Conservation (phyloP, 257 asterid species). For the Forsythia suspensa region DNA sequence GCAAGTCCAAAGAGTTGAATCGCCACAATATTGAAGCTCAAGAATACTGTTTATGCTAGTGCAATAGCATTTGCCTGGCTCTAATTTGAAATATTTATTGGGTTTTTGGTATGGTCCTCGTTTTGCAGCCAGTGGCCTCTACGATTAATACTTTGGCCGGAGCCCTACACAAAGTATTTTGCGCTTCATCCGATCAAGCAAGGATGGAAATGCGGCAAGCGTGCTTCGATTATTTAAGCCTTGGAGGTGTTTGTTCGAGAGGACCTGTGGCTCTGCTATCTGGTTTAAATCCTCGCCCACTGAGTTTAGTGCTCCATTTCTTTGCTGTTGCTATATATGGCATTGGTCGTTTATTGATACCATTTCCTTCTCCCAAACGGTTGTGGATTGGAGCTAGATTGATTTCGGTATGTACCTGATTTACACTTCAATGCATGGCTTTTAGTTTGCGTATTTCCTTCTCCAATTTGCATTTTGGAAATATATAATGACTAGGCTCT, state of each 20-base stretch:
- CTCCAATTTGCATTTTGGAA: background rate
- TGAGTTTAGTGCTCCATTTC: slow-evolving; percentile 51
- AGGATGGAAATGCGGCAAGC: slow-evolving; percentile 58
- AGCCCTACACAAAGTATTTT: slow-evolving; percentile 48
- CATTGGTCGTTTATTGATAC: slow-evolving; percentile 47
- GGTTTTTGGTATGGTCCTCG: background rate
- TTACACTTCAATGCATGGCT: background rate
- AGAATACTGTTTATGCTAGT: no score
- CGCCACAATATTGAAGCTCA: background rate
- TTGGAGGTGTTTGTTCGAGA: slow-evolving; percentile 49
- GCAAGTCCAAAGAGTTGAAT: background rate
- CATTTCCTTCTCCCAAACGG: slow-evolving; percentile 50
- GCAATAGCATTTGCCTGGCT: no score
- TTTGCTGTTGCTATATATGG: slow-evolving; percentile 50
- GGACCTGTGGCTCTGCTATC: slow-evolving; percentile 56
- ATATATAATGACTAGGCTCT: background rate
- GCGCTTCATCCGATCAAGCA: slow-evolving; percentile 57
- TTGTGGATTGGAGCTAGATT: slow-evolving; percentile 51
- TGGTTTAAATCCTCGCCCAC: slow-evolving; percentile 47
- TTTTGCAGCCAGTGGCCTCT: slow-evolving; percentile 56
- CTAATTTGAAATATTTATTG: background rate
- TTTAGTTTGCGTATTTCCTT: background rate
- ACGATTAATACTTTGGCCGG: slow-evolving; percentile 55
- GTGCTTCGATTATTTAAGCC: slow-evolving; percentile 54
- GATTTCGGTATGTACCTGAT: slow-evolving; percentile 32